Evolutionary conservation across 176 grass and related monocot genomes (phyloP).

Genomic region (Oryza rufipogon): DNA sequence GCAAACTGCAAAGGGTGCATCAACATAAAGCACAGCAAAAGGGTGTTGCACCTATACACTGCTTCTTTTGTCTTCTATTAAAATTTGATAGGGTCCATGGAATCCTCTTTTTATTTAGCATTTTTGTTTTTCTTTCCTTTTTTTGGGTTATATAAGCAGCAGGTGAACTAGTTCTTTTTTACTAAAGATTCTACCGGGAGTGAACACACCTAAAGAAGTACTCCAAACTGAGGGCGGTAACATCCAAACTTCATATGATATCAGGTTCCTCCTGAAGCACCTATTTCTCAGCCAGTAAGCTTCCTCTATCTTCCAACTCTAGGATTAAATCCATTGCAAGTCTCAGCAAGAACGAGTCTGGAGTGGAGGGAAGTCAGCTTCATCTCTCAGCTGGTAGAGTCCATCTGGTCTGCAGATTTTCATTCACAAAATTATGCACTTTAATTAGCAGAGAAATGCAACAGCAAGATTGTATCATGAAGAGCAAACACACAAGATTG

Average conservation of each 20-base stretch:
- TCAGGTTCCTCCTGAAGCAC: background rate
- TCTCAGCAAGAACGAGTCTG: constrained; percentile 13
- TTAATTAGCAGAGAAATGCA: constrained; percentile 10
- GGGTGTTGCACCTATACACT: background rate
- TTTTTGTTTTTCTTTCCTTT: background rate
- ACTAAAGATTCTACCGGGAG: constrained; percentile 1
- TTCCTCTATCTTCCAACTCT: too few species aligned
- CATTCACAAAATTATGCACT: background rate
- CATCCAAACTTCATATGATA: constrained; percentile 22
- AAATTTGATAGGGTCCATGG: background rate
- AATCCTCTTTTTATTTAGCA: background rate
- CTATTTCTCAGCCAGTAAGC: too few species aligned
- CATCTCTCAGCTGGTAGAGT: constrained; percentile 52
- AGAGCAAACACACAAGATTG: too few species aligned
- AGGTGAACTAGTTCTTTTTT: background rate
- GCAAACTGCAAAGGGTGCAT: too few species aligned
- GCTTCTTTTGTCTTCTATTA: background rate
- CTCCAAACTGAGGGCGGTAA: background rate
- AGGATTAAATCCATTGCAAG: background rate
- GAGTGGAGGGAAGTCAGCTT: constrained; percentile 76
- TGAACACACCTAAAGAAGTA: background rate
- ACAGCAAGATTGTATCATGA: background rate
- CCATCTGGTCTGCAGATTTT: constrained; percentile 46
- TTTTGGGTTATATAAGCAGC: constrained; percentile 31
- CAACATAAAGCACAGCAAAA: background rate